Evolutionary conservation across 2,329 filamentous ascomycete species (phyloP).

Genomic region (Graphilbum sp.): DNA sequence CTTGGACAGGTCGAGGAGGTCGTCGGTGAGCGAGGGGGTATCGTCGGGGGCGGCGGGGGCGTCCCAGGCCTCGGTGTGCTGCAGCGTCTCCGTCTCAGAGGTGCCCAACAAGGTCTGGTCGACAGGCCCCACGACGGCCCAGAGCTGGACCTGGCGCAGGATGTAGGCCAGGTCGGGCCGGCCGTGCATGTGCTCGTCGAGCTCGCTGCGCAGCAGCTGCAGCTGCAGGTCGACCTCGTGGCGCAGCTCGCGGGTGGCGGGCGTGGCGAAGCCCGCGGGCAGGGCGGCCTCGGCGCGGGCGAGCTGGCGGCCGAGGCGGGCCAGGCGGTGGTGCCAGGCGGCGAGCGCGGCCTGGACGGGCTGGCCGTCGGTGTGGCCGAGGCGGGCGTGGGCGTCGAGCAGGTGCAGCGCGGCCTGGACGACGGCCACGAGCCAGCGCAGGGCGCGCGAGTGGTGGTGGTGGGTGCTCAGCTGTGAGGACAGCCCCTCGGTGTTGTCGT

Average conservation of each 20-base stretch:
- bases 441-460: too few relatives aligned
- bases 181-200: conserved; percentile 26
- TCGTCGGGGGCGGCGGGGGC: conserved; percentile 10
- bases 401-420: conserved; percentile 45
- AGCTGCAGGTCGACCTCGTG: conserved; percentile 21
- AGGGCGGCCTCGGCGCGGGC: conserved; percentile 25
- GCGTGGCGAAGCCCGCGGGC: conserved; percentile 32
- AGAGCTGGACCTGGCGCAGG: conserved; percentile 48
- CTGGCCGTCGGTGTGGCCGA: conserved; percentile 35
- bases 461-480: too few relatives aligned
- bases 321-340: conserved; percentile 24
- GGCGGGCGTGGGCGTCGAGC: conserved; percentile 47
- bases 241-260: conserved; percentile 18
- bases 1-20: conserved; percentile 51
- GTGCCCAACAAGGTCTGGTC: too few relatives aligned
- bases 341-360: conserved; percentile 27
- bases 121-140: conserved; percentile 25
- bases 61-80: too few relatives aligned
- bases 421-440: conserved; percentile 53
- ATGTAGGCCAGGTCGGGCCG: conserved; percentile 48
- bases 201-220: conserved; percentile 18
- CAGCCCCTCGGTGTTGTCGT: too few relatives aligned
- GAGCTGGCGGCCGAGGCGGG: background rate
- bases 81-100: conserved; percentile 8
- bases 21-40: conserved; percentile 29